phyloP scores from a whole-genome alignment of 352 stramenopile genomes.

The Pythium dissotocum region DNA sequence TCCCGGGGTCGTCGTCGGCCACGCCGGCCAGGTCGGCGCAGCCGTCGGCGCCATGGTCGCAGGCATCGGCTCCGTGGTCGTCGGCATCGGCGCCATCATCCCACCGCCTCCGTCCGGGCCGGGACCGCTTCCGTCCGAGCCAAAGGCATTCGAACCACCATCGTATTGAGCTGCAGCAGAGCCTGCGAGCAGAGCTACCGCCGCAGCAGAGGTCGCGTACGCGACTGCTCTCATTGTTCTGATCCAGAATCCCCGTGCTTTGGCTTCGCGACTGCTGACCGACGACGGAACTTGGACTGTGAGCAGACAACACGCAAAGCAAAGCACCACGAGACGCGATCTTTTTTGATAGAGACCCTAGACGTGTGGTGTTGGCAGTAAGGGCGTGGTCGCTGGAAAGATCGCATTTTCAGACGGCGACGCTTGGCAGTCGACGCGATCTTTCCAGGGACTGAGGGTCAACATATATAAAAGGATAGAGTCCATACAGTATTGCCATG shows the following conservation, averaged over 20 bases:
- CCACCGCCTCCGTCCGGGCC: neutral
- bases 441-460: neutral
- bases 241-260: neutral
- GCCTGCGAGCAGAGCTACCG: neutral
- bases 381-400: no score
- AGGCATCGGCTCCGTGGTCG: no score
- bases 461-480: neutral
- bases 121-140: neutral
- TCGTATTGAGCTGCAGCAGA: neutral
- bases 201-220: neutral
- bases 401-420: neutral
- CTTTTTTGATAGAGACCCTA: neutral
- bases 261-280: neutral
- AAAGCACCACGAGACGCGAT: no score
- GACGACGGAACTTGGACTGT: neutral
- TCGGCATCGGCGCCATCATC: neutral
- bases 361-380: no score
- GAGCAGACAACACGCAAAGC: no score
- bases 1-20: no score
- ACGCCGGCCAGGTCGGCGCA: no score
- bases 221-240: neutral
- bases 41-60: no score
- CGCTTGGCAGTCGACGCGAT: neutral
- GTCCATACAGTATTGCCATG: no score
- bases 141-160: neutral